phyloP scores from a whole-genome alignment of 2,329 filamentous ascomycete genomes.

The Nannizzia gypsea region DNA sequence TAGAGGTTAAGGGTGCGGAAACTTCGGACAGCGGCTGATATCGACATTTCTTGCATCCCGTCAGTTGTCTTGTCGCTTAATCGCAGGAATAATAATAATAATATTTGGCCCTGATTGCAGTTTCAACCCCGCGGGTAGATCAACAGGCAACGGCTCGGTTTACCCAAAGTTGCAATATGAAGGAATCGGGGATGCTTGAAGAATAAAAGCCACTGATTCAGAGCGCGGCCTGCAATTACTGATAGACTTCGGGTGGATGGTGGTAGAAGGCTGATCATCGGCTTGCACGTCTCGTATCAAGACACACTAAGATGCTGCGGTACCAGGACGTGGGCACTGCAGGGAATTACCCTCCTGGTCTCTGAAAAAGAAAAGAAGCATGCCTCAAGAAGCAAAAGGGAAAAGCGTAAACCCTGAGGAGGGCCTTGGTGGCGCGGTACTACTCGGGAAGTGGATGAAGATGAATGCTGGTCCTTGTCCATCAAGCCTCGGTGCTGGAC shows the following conservation, averaged over 20 bases:
- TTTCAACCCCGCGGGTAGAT: slow-evolving; percentile 1
- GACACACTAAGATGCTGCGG: background rate
- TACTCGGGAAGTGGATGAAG: slow-evolving; percentile 2
- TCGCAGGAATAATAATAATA: background rate
- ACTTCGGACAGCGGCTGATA: background rate
- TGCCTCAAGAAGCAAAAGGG: slow-evolving; percentile 2
- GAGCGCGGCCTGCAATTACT: background rate
- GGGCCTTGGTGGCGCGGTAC: slow-evolving; percentile 3
- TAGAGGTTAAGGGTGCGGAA: background rate
- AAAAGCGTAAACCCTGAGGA: background rate
- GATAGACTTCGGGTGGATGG: slow-evolving; percentile 1
- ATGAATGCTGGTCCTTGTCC: background rate
- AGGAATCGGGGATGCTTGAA: background rate
- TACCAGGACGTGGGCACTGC: background rate
- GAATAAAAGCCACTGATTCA: slow-evolving; percentile 2
- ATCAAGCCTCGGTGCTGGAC: background rate
- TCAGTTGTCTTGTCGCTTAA: background rate
- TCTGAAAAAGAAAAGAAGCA: background rate
- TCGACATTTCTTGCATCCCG: slow-evolving; percentile 1
- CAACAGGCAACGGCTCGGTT: slow-evolving; percentile 2
- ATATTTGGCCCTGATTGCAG: background rate
- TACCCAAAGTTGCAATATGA: background rate
- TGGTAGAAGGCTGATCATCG: slow-evolving; percentile 1
- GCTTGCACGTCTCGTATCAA: slow-evolving; percentile 2
- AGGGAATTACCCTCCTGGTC: background rate